Conservation (phyloP, 1,139 yeast species). For the Dujonia santamariae region DNA sequence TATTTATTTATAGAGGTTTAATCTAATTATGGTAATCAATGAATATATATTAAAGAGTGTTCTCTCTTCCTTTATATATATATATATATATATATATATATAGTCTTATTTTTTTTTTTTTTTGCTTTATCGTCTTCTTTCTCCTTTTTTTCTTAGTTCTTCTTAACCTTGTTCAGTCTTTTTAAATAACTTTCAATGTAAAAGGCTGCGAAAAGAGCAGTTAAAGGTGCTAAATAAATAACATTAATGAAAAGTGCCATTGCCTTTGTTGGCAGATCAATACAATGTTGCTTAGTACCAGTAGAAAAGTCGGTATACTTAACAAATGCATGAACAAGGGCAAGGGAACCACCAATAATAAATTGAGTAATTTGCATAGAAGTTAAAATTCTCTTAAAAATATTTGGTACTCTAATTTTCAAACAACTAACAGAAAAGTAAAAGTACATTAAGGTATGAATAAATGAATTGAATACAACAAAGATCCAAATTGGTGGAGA, state of each 20-base stretch:
- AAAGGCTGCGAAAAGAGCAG: conserved; percentile 66
- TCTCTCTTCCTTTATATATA: too few relatives aligned
- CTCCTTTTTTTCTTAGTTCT: conserved; percentile 8
- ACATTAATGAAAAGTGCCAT: conserved; percentile 64
- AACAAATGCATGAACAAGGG: conserved; percentile 60
- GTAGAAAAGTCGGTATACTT: conserved; percentile 53
- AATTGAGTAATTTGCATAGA: conserved; percentile 72
- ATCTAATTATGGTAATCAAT: too few relatives aligned
- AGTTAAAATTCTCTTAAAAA: conserved; percentile 60
- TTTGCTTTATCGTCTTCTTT: background rate
- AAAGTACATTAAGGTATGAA: conserved; percentile 74
- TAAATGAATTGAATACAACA: conserved; percentile 75
- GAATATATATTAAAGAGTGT: too few relatives aligned
- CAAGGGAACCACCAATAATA: conserved; percentile 67
- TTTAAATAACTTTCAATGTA: conserved; percentile 63
- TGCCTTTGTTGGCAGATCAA: conserved; percentile 59
- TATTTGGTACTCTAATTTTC: conserved; percentile 55
- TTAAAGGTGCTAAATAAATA: conserved; percentile 65
- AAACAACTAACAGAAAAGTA: conserved; percentile 66
- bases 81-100: too few relatives aligned
- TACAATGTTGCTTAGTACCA: conserved; percentile 49
- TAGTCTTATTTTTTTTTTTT: conserved; percentile 2
- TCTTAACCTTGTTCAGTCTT: conserved; percentile 8
- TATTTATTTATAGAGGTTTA: too few relatives aligned
- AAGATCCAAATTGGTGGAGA: conserved; percentile 82